Percentiles rank a stretch among this genome's conserved stretches.
phyloP scores from a whole-genome alignment of 306 rosid genomes.

The Cyclanthera cordifolia region DNA sequence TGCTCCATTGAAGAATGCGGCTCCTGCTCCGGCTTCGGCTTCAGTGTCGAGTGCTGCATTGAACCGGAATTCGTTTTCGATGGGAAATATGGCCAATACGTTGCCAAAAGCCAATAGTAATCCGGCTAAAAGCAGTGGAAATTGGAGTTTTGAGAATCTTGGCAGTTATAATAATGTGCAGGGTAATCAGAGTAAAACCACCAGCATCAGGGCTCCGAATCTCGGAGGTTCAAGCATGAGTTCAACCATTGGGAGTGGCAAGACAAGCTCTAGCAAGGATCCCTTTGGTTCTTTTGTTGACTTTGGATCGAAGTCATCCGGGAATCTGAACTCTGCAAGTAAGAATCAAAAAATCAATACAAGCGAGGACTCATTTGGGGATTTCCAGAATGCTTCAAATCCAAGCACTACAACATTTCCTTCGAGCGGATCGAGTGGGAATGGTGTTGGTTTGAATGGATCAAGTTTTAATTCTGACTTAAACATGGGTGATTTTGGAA shows the following conservation, averaged over 20 bases:
- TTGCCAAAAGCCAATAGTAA: slow-evolving; percentile 41
- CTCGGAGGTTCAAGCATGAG: slow-evolving; percentile 48
- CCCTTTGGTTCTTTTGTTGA: slow-evolving; percentile 79
- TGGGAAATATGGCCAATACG: slow-evolving; percentile 52
- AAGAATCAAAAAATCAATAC: slow-evolving; percentile 20
- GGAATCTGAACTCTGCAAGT: slow-evolving; percentile 41
- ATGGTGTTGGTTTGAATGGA: slow-evolving; percentile 30
- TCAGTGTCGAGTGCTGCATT: slow-evolving; percentile 8
- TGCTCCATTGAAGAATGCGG: slow-evolving; percentile 56
- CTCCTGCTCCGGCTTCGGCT: slow-evolving; percentile 19
- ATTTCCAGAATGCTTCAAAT: slow-evolving; percentile 66
- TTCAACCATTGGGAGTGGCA: slow-evolving; percentile 15
- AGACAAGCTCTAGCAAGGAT: slow-evolving; percentile 44
- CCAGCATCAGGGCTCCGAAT: slow-evolving; percentile 26
- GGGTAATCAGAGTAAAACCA: slow-evolving; percentile 11
- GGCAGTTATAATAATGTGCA: slow-evolving; percentile 17
- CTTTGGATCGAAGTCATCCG: slow-evolving; percentile 55
- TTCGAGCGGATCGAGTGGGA: slow-evolving; percentile 19
- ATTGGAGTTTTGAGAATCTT: slow-evolving; percentile 39
- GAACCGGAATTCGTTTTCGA: slow-evolving; percentile 45
- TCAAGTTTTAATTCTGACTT: slow-evolving; percentile 20
- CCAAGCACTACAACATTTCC: slow-evolving; percentile 34
- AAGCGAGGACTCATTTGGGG: slow-evolving; percentile 53
- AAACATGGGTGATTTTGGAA: slow-evolving; percentile 30
- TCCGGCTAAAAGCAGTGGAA: slow-evolving; percentile 20